Evolutionary conservation across 129 eudicot genomes (phyloP).

Genomic region (Flaveria sonorensis): DNA sequence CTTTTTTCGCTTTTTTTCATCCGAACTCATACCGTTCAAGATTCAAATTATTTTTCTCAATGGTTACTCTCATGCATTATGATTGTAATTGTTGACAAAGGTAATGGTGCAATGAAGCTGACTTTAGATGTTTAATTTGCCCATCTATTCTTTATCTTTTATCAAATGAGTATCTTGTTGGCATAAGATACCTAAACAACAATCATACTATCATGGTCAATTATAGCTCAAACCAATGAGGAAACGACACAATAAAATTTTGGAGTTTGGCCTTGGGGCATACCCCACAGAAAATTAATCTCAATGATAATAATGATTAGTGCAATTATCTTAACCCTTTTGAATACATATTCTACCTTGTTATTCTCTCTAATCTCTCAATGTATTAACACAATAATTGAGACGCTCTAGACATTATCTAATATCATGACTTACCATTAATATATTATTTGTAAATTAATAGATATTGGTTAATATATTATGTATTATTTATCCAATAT

Average conservation of each 20-base stretch:
- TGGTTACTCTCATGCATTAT: neutral
- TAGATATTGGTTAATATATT: too few relatives aligned
- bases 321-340: neutral
- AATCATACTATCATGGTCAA: neutral
- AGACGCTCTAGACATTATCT: neutral
- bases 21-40: neutral
- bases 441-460: too few relatives aligned
- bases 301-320: neutral
- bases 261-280: neutral
- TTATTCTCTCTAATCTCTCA: neutral
- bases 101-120: neutral
- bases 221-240: neutral
- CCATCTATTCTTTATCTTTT: neutral
- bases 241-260: neutral
- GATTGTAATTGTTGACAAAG: neutral
- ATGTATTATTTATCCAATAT: too few relatives aligned
- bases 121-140: neutral
- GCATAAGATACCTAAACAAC: constrained; percentile 1
- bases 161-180: constrained; percentile 10
- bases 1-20: neutral
- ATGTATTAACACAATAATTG: neutral
- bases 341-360: too few relatives aligned
- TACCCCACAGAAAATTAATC: neutral
- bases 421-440: too few relatives aligned
- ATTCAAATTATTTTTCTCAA: neutral